Evolutionary conservation across 208 protist species (phyloP).

Genomic region (Herpetomonas samuelpessoai): DNA sequence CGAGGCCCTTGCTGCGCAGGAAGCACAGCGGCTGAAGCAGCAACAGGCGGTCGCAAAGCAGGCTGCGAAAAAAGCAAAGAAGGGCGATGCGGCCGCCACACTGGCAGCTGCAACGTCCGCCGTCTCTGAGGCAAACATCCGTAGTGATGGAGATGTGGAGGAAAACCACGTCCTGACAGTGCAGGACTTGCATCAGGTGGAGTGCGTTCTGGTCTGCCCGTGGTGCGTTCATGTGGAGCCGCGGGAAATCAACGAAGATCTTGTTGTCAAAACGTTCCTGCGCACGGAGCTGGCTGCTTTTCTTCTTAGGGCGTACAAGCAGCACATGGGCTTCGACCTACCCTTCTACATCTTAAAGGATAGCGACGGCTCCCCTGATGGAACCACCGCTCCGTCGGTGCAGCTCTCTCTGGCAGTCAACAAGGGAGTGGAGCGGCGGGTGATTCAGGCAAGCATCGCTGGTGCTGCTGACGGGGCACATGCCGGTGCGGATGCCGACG

Average conservation of each 20-base stretch:
- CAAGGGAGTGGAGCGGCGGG: slow-evolving; percentile 1
- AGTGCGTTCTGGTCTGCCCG: slow-evolving; percentile 34
- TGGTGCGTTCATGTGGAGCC: slow-evolving; percentile 55
- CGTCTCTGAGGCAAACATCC: background rate
- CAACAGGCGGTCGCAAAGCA: background rate
- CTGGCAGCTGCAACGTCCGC: background rate
- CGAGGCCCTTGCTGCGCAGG: background rate
- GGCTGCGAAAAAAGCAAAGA: background rate
- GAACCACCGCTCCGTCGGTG: too few species aligned
- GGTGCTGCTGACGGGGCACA: slow-evolving; percentile 12
- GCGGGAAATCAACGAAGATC: slow-evolving; percentile 60
- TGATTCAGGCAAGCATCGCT: slow-evolving; percentile 4
- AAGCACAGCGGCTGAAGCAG: background rate
- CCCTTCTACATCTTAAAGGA: slow-evolving; percentile 30
- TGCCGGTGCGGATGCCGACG: background rate
- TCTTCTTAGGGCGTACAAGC: slow-evolving; percentile 46
- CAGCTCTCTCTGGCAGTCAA: background rate
- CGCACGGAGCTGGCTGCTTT: slow-evolving; percentile 69
- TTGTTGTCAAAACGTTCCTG: slow-evolving; percentile 55
- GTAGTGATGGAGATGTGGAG: background rate
- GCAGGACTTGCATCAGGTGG: background rate
- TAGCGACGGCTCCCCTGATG: slow-evolving; percentile 18
- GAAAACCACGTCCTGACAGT: background rate
- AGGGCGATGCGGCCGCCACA: background rate
- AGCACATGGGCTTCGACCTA: slow-evolving; percentile 60